Percentiles rank a stretch among this genome's conserved stretches.
Evolutionary conservation across 345 rosid genomes (phyloP).

Genomic region (Aquilaria sinensis): DNA sequence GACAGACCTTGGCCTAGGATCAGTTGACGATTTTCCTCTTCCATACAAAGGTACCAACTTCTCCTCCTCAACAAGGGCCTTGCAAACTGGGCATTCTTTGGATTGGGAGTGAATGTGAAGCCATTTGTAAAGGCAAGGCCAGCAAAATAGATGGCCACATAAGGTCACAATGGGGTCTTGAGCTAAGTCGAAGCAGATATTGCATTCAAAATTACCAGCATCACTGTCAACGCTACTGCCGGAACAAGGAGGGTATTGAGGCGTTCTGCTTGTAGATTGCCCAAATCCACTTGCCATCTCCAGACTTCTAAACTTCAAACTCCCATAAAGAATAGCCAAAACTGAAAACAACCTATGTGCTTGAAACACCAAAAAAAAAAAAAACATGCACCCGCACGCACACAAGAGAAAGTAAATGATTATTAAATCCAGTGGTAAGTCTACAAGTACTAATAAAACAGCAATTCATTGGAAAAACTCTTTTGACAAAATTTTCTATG

Average conservation of each 20-base stretch:
- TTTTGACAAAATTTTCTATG: too few relatives aligned
- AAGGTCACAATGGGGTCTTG: slow-evolving; percentile 98
- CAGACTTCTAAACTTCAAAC: slow-evolving; percentile 17
- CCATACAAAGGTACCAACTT: slow-evolving; percentile 94
- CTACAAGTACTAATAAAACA: too few relatives aligned
- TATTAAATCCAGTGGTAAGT: too few relatives aligned
- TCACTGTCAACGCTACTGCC: slow-evolving; percentile 51
- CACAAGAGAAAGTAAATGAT: too few relatives aligned
- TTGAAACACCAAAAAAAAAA: too few relatives aligned
- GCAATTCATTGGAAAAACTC: too few relatives aligned
- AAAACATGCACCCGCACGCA: too few relatives aligned
- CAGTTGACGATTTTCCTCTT: slow-evolving; percentile 76
- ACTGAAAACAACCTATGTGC: too few relatives aligned
- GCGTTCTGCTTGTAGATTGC: slow-evolving; percentile 55
- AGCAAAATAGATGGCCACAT: slow-evolving; percentile 97
- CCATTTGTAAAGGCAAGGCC: slow-evolving; percentile 99
- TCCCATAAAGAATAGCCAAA: slow-evolving; percentile 15
- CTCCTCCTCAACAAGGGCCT: slow-evolving; percentile 81
- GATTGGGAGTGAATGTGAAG: slow-evolving; percentile 78
- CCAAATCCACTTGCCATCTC: slow-evolving; percentile 58
- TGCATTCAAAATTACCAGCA: slow-evolving; percentile 88
- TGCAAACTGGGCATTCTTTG: slow-evolving; percentile 89
- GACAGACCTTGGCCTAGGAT: slow-evolving; percentile 80
- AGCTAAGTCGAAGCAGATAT: slow-evolving; percentile 96
- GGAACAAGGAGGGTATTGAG: slow-evolving; percentile 58